Evolutionary conservation across 306 rosid genomes (phyloP), one percentile per base, ranked within the genome.

Genomic region (Cicer bijugum): DNA sequence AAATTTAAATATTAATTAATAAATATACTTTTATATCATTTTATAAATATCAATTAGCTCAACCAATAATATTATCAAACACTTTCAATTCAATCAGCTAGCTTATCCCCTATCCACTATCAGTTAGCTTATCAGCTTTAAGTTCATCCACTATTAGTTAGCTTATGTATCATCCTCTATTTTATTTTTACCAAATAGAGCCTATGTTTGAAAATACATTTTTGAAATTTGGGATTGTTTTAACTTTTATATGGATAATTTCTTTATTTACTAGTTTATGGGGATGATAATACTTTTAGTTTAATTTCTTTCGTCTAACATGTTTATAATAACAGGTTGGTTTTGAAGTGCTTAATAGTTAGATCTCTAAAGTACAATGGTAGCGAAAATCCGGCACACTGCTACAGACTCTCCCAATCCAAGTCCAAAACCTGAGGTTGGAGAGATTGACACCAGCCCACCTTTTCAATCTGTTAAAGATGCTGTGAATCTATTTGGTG

Each of bases 391-490:
- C 58, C 82, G 70, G 62, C 82, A 84, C 43, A 85, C 68, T 85
- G 85, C 84, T 55, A 71, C 86, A 2, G 81, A 62, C 12, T 85
- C 99, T 66, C 96, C 96, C 14, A 86, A 15, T 71, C 80, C 92
- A 7, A 89, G 12, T 71, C 79, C 92, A 38, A 91, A 88, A 74
- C 90, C 83, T 12, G 97, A 86, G 88, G 89, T 95, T 47, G 99
- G 99, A 78, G 99, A 95, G 88, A 95, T 95, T 17, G 99, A 95
- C 83, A 95, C 99, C 42, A 90, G 97, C 20, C 96, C 97, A 48
- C 99, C 99, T 40, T 95, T 95, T 72, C 99, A 95, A 71, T 95
- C 99, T 38, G 99, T 95, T 71, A 95, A 89, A 84, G 99, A 95
- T 87, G 99, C 99, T 8, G 97, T 95, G 75, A 80, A 83, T 44